These are phyloP conservation scores for Protomyces gravidus DNA, from an alignment of 1,139 yeast genomes.

Conservation along the genomic window DNA sequence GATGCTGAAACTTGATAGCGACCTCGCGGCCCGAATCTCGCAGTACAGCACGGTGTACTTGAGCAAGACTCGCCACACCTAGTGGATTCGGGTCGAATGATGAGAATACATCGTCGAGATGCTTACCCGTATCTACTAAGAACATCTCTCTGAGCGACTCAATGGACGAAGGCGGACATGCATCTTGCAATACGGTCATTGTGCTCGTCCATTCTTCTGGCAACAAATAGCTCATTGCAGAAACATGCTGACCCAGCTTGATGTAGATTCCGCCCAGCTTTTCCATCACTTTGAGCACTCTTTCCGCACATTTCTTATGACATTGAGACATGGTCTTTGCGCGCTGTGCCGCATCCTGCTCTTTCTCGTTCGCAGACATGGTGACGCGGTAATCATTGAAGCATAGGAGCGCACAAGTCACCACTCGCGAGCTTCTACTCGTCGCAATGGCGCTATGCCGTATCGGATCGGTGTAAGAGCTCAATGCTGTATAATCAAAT, in stretches of 20 bases:
- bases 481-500: conserved; percentile 10
- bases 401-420: conserved; percentile 24
- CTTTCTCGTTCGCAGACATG: conserved; percentile 44
- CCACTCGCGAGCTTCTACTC: conserved; percentile 21
- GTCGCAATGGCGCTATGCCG: conserved; percentile 26
- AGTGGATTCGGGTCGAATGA: conserved; percentile 70
- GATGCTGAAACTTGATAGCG: conserved; percentile 94
- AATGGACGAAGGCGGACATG: conserved; percentile 75
- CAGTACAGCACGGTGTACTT: conserved; percentile 77
- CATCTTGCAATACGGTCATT: conserved; percentile 87
- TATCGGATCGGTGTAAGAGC: conserved; percentile 20
- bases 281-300: conserved; percentile 74
- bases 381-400: conserved; percentile 51
- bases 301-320: conserved; percentile 70
- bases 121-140: conserved; percentile 54
- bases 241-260: conserved; percentile 88
- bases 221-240: conserved; percentile 83
- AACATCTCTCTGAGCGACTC: conserved; percentile 68
- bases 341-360: conserved; percentile 47
- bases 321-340: conserved; percentile 54
- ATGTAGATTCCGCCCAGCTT: conserved; percentile 88
- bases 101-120: conserved; percentile 60
- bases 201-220: conserved; percentile 95
- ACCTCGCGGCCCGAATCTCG: conserved; percentile 62
- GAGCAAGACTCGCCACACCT: conserved; percentile 95